These are phyloP conservation scores for Yamadazyma trypodendri DNA, from an alignment of 1,139 yeast species.

Conservation along the genomic window DNA sequence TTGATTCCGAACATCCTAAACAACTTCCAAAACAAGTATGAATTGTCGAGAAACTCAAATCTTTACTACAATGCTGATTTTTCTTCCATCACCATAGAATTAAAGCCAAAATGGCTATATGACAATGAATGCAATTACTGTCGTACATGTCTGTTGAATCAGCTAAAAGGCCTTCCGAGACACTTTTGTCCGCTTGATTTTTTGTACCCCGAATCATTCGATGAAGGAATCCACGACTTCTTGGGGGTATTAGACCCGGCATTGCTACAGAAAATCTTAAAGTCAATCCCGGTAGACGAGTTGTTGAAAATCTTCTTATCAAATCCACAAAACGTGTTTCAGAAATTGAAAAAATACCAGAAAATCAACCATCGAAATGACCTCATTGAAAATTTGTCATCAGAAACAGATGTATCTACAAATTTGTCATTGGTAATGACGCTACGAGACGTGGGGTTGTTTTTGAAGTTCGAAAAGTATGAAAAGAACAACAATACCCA, in stretches of 20 bases:
- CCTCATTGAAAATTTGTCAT: constrained; percentile 32
- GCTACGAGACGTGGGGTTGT: constrained; percentile 54
- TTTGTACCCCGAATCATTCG: constrained; percentile 31
- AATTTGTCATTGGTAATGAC: constrained; percentile 52
- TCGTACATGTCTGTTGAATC: constrained; percentile 46
- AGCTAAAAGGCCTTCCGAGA: constrained; percentile 28
- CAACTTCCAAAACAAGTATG: constrained; percentile 28
- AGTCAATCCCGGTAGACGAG: constrained; percentile 29
- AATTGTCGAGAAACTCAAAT: constrained; percentile 38
- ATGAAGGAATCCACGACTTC: constrained; percentile 35
- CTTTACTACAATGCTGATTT: constrained; percentile 25
- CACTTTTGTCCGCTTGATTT: constrained; percentile 49
- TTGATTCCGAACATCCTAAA: constrained; percentile 41
- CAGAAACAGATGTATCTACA: constrained; percentile 43
- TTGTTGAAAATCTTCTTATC: constrained; percentile 28
- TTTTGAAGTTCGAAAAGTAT: constrained; percentile 41
- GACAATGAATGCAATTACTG: constrained; percentile 43
- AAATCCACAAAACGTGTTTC: constrained; percentile 37
- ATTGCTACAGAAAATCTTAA: constrained; percentile 19
- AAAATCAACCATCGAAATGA: constrained; percentile 35
- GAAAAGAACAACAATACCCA: constrained; percentile 29
- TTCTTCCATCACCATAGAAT: constrained; percentile 37
- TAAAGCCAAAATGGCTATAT: constrained; percentile 51
- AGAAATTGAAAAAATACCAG: constrained; percentile 37
- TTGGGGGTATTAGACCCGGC: constrained; percentile 28